Conservation (phyloP, 2,329 filamentous ascomycete genomes). For the Diaporthe citri region DNA sequence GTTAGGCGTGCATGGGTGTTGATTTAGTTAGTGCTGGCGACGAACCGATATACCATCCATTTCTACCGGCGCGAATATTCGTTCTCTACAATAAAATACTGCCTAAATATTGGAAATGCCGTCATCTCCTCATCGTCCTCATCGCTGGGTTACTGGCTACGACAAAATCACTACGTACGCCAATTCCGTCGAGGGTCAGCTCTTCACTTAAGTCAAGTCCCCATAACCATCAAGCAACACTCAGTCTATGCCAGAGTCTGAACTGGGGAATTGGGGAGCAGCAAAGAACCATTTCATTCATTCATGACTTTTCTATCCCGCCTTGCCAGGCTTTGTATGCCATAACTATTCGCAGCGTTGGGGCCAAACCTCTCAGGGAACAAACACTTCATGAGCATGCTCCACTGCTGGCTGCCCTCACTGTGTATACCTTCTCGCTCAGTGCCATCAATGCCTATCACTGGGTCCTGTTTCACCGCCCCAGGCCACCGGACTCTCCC, state of each 20-base stretch:
- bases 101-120: too few species aligned
- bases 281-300: slow-evolving; percentile 1
- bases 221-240: background rate
- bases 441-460: background rate
- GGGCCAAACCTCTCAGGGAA: background rate
- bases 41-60: too few species aligned
- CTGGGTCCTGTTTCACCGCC: slow-evolving; percentile 24
- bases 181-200: too few species aligned
- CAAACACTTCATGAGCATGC: background rate
- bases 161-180: too few species aligned
- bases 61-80: too few species aligned
- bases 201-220: background rate
- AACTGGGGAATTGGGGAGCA: too few species aligned
- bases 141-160: background rate
- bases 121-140: too few species aligned
- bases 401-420: background rate
- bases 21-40: too few species aligned
- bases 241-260: background rate
- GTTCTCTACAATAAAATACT: slow-evolving; percentile 1
- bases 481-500: background rate
- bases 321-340: background rate
- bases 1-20: too few species aligned
- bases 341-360: background rate
- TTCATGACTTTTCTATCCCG: slow-evolving; percentile 11
- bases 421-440: background rate